Evolutionary conservation across 2,329 filamentous ascomycete species (phyloP), one percentile per base, ranked within the genome.

Genomic region (Trichoderma arundinaceum): DNA sequence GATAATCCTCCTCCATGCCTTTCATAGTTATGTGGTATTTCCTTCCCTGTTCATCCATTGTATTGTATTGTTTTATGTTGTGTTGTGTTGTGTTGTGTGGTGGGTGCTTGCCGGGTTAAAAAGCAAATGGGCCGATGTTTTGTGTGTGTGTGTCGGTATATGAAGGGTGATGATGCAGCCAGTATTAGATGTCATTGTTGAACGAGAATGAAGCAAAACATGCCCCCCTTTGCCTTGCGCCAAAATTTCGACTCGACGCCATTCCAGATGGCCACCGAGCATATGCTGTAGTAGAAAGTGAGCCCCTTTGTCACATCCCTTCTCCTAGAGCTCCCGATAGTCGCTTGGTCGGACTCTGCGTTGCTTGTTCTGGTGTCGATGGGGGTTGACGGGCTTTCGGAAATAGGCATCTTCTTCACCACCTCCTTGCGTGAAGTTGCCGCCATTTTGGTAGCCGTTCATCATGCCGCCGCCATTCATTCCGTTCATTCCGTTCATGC

Each of bases 381-480:
- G 92, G 2, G 94, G 94, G 75, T 99, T 99, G 68, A 98, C 92
- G 0, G 95, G 95, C 77, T 97, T 94, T 66, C 95, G 87, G 77
- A 98, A 96, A 79, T 99, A 99, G 7, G 95, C 92, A 67, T 93
- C 92, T 66, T 96, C 93, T 64, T 96, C 92, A 69, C 88, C 87
- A 66, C 85, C 88, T 2, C 84, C 84, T 66, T 81, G 80, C 1
- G 77, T 73, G 56, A 84, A 83, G 70, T 80, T 80, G 68, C 72
- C 73, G 9, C 72, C 74, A 46, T 74, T 75, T 65, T 74, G 74
- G 67, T 73, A 78, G 64, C 73, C 75, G 64, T 72, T 75, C 73
- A 76, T 76, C 57, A 68, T 69, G 33, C 71, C 73, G 46, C 49
- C 59, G 33, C 70, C 72, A 60, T 69, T 70, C 72, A 76, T 73